Percentiles rank a stretch among this genome's conserved stretches.
Conservation (phyloP, 192 early-diverging fungal genomes). For the Backusella circina region DNA sequence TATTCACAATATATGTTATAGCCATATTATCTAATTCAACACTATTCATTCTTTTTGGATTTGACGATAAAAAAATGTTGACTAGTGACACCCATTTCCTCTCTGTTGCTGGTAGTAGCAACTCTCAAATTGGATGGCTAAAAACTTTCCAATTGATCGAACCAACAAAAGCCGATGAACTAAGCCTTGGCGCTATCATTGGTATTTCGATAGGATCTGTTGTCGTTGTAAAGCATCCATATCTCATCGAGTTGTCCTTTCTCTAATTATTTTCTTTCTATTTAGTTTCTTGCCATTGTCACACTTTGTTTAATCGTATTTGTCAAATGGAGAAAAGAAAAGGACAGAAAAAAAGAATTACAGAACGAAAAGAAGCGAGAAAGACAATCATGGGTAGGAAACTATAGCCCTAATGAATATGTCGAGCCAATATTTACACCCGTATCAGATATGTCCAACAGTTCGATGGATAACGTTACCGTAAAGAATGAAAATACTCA, state of each 20-base stretch:
- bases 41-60: background rate
- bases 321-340: background rate
- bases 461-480: background rate
- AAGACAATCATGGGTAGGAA: background rate
- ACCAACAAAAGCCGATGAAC: background rate
- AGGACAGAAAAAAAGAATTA: background rate
- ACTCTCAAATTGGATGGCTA: background rate
- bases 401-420: background rate
- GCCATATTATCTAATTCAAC: background rate
- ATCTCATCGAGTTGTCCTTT: background rate
- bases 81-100: background rate
- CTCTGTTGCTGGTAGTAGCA: background rate
- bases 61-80: background rate
- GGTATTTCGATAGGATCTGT: conserved; percentile 1
- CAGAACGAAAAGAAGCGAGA: background rate
- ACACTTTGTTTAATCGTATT: background rate
- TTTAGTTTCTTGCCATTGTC: background rate
- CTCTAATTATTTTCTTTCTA: background rate
- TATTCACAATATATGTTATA: background rate
- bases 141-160: background rate
- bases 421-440: background rate
- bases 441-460: background rate
- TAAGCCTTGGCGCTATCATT: background rate
- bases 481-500: background rate
- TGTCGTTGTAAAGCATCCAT: background rate